These are phyloP conservation scores for Trypanosomatidae sp. DNA, from an alignment of 208 protist species.

Conservation along the genomic window DNA sequence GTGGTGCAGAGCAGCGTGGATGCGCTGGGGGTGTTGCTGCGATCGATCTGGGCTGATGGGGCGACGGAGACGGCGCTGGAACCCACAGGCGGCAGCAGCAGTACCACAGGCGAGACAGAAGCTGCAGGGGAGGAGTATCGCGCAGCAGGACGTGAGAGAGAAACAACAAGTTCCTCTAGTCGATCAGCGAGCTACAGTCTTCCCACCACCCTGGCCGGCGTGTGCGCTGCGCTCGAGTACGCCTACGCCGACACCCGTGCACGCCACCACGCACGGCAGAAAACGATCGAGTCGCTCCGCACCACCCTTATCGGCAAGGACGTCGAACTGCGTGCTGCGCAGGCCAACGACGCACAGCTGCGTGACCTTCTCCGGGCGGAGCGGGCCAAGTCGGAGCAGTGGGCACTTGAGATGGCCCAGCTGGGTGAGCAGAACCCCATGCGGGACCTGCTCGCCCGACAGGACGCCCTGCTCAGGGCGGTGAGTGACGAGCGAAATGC, in stretches of 20 bases:
- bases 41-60: constrained; percentile 41
- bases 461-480: constrained; percentile 43
- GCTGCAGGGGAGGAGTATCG: not conserved
- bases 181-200: constrained; percentile 3
- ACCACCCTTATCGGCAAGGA: constrained; percentile 21
- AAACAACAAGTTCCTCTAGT: no score
- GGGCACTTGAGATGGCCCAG: constrained; percentile 31
- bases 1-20: constrained; percentile 18
- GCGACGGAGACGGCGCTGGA: not conserved
- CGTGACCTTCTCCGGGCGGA: constrained; percentile 31
- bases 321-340: constrained; percentile 17
- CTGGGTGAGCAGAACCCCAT: constrained; percentile 48
- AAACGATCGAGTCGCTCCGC: constrained; percentile 20
- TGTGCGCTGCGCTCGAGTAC: constrained; percentile 28
- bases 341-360: constrained; percentile 36
- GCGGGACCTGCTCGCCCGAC: constrained; percentile 49
- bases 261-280: constrained; percentile 14
- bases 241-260: constrained; percentile 25
- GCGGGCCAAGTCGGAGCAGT: constrained; percentile 35
- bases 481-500: constrained; percentile 57
- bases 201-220: constrained; percentile 25
- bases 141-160: no score
- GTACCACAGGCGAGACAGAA: not conserved
- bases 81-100: not conserved
- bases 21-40: constrained; percentile 32